A percentile compares a stretch with the other conserved stretches of the same genome.
phyloP scores from a whole-genome alignment of 306 rosid species.

The Mimosa bimucronata region DNA sequence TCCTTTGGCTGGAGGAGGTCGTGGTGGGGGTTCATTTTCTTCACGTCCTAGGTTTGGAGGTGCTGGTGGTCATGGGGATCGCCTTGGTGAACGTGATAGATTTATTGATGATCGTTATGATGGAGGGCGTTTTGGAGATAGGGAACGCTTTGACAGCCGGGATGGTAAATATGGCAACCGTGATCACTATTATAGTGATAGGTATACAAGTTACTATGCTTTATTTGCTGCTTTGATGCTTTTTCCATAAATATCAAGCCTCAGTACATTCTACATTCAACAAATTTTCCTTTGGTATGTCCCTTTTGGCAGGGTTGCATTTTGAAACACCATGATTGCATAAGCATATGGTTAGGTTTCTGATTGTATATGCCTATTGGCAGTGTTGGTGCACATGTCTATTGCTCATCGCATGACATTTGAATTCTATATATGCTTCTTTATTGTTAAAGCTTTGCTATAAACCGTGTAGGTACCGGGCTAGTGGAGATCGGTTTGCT shows the following conservation, averaged over 20 bases:
- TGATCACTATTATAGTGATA: conserved; percentile 78
- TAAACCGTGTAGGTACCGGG: conserved; percentile 59
- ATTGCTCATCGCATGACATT: neutral
- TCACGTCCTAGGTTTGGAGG: conserved; percentile 85
- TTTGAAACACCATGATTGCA: neutral
- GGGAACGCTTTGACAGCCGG: conserved; percentile 77
- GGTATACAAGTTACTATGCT: conserved; percentile 48
- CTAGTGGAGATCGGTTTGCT: conserved; percentile 69
- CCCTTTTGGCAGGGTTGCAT: neutral
- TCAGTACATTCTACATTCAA: neutral
- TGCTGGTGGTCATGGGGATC: conserved; percentile 71
- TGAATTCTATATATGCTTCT: neutral
- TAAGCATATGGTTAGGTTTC: conserved; percentile 6
- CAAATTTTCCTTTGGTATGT: neutral
- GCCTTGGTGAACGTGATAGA: conserved; percentile 76
- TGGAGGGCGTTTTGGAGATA: conserved; percentile 81
- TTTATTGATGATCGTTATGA: conserved; percentile 78
- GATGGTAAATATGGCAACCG: conserved; percentile 86
- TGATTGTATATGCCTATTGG: neutral
- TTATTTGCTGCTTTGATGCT: conserved; percentile 9
- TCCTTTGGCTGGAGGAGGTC: conserved; percentile 72
- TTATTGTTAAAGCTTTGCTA: conserved; percentile 7
- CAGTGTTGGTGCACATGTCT: neutral
- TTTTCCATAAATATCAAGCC: conserved; percentile 9
- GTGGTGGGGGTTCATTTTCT: conserved; percentile 74